A percentile compares a stretch with the other conserved stretches of the same genome.
phyloP scores from a whole-genome alignment of 2,329 filamentous ascomycete genomes.

The Tetracladium maxilliforme region DNA sequence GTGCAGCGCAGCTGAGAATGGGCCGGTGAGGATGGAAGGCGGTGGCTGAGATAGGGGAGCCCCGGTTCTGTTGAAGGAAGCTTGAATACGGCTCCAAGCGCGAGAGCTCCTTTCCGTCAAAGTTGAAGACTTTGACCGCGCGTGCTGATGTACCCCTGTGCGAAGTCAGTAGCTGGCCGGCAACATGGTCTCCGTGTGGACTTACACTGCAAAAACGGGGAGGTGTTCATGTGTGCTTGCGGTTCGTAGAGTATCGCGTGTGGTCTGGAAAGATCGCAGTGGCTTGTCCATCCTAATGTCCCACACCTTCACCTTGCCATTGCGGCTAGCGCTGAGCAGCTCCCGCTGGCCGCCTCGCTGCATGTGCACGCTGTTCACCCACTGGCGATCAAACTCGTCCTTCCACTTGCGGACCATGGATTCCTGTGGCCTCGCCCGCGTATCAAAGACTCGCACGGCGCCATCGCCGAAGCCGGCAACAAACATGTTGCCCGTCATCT shows the following conservation, averaged over 20 bases:
- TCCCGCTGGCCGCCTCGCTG: conserved; percentile 90
- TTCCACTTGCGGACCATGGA: conserved; percentile 97
- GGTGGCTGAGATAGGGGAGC: conserved; percentile 71
- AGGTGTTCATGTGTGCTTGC: conserved; percentile 91
- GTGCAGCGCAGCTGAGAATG: conserved; percentile 74
- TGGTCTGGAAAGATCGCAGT: conserved; percentile 59
- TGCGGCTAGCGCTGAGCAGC: conserved; percentile 76
- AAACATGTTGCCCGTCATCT: conserved; percentile 94
- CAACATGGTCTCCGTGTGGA: conserved; percentile 12
- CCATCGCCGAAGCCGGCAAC: conserved; percentile 95
- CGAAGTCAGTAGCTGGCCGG: conserved; percentile 8
- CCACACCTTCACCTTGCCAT: conserved; percentile 91
- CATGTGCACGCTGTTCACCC: conserved; percentile 94
- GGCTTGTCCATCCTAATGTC: conserved; percentile 80
- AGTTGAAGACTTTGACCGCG: conserved; percentile 83
- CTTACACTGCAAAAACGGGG: conserved; percentile 87
- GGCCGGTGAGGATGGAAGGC: conserved; percentile 93
- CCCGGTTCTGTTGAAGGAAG: conserved; percentile 69
- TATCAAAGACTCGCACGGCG: conserved; percentile 86
- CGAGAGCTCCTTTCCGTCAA: conserved; percentile 65
- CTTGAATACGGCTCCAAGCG: conserved; percentile 81
- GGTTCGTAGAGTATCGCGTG: conserved; percentile 65
- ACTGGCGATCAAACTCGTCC: conserved; percentile 70
- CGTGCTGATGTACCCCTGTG: conserved; percentile 74
- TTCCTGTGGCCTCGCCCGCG: conserved; percentile 67